These are phyloP conservation scores for Elymus sibiricus DNA, from an alignment of 176 grass and related monocot species.

Conservation along the genomic window DNA sequence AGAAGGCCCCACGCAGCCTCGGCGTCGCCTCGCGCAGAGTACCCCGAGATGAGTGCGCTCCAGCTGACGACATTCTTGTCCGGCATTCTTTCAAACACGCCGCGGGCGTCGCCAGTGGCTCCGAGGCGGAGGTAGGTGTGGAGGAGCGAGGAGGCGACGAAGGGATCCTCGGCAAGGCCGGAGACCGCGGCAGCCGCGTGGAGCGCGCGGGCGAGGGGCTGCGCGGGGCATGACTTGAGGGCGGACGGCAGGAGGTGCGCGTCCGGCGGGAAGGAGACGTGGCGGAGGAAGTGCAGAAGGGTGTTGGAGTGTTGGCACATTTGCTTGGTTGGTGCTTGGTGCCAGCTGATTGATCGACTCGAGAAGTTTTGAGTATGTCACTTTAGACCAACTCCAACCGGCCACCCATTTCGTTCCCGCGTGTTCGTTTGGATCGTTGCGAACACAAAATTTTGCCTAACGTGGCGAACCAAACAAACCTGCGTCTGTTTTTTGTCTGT, in stretches of 20 bases:
- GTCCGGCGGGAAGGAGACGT: slow-evolving; percentile 54
- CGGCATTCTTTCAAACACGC: slow-evolving; percentile 51
- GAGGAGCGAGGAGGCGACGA: slow-evolving; percentile 58
- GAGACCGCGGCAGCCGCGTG: slow-evolving; percentile 41
- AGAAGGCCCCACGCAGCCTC: slow-evolving; percentile 29
- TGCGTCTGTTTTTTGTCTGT: no score
- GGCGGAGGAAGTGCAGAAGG: slow-evolving; percentile 45
- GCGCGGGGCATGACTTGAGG: slow-evolving; percentile 57
- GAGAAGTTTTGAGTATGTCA: no score
- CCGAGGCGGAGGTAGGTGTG: slow-evolving; percentile 52
- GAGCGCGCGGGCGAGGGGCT: slow-evolving; percentile 35
- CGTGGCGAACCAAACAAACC: no score
- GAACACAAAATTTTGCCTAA: no score
- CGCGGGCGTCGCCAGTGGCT: slow-evolving; percentile 21
- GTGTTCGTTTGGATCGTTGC: no score
- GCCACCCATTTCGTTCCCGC: no score
- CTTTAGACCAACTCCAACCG: no score
- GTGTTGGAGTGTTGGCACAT: neutral
- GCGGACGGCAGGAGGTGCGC: slow-evolving; percentile 56
- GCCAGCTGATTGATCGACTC: neutral
- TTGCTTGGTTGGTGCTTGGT: neutral
- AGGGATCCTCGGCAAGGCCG: slow-evolving; percentile 34
- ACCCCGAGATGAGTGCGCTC: slow-evolving; percentile 48
- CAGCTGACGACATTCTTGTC: slow-evolving; percentile 39
- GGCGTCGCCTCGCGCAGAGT: slow-evolving; percentile 33